Evolutionary conservation across 805 yeast genomes (phyloP).

Genomic region (Tetrapisispora nanseiensis): DNA sequence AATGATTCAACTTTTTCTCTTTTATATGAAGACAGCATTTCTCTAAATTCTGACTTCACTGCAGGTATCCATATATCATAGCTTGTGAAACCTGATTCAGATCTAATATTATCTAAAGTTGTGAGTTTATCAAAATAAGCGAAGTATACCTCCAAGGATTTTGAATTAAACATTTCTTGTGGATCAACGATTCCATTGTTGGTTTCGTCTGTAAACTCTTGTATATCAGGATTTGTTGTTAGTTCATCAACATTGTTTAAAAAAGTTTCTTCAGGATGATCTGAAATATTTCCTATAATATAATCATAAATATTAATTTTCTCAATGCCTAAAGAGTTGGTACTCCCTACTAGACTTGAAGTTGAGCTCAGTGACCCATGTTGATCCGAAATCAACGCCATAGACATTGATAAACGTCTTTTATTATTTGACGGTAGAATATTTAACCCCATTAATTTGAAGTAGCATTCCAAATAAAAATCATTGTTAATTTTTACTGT

Average conservation of each 20-base stretch:
- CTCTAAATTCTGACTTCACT: conserved; percentile 8
- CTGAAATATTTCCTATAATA: background rate
- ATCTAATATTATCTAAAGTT: conserved; percentile 10
- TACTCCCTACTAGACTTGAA: background rate
- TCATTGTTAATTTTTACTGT: background rate
- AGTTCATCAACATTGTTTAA: background rate
- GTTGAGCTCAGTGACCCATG: background rate
- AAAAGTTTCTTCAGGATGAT: background rate
- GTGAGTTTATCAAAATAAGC: conserved; percentile 15
- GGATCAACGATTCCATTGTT: background rate
- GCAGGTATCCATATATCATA: conserved; percentile 24
- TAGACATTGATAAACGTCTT: background rate
- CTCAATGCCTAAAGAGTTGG: background rate
- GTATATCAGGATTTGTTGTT: background rate
- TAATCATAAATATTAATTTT: background rate
- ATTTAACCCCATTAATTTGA: background rate
- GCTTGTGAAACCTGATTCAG: conserved; percentile 8
- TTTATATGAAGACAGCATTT: background rate
- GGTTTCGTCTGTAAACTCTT: background rate
- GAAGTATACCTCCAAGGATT: conserved; percentile 10
- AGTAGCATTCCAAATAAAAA: background rate
- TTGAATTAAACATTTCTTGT: conserved; percentile 1
- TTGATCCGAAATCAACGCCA: background rate
- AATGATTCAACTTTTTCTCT: conserved; percentile 4
- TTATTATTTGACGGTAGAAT: background rate